Percentiles rank a stretch among this genome's conserved stretches.
phyloP scores from a whole-genome alignment of 1,284 basidiomycete species.

The Fomitopsis pinicola region DNA sequence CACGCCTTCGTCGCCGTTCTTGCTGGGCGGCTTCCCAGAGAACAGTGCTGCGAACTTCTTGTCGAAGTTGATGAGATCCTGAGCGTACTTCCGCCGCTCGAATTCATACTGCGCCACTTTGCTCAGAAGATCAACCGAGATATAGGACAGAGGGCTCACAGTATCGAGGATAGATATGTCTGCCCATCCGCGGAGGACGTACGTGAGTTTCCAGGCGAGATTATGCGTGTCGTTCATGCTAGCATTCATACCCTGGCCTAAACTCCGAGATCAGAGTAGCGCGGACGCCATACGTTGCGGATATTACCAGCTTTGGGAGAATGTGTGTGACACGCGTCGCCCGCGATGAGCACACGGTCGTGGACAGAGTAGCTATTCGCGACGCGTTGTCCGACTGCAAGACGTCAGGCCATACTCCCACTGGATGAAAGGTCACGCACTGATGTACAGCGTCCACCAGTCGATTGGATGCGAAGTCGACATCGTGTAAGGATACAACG shows the following conservation, averaged over 20 bases:
- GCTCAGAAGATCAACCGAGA: neutral
- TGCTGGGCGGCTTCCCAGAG: constrained; percentile 67
- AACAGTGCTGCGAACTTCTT: constrained; percentile 71
- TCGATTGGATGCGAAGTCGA: constrained; percentile 54
- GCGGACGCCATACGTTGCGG: neutral
- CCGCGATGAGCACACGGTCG: constrained; percentile 68
- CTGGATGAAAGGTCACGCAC: constrained; percentile 18
- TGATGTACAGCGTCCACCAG: constrained; percentile 82
- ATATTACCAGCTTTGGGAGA: constrained; percentile 7
- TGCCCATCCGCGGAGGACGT: constrained; percentile 72
- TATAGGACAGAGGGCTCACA: constrained; percentile 35
- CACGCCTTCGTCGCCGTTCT: constrained; percentile 54
- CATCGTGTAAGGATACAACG: constrained; percentile 67
- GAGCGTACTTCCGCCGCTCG: constrained; percentile 71
- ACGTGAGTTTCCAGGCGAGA: constrained; percentile 74
- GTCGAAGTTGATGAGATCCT: constrained; percentile 81
- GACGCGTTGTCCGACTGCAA: constrained; percentile 68
- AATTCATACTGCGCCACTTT: constrained; percentile 51
- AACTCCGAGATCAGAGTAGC: constrained; percentile 23
- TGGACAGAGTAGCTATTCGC: constrained; percentile 62
- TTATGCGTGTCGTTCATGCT: constrained; percentile 86
- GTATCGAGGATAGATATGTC: constrained; percentile 65
- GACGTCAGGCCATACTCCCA: neutral
- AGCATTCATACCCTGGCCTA: constrained; percentile 68
- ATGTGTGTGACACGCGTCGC: constrained; percentile 7